Evolutionary conservation across 2,329 filamentous ascomycete genomes (phyloP), one percentile per base, ranked within the genome.

Genomic region (Fusarium pseudoanthophilum): DNA sequence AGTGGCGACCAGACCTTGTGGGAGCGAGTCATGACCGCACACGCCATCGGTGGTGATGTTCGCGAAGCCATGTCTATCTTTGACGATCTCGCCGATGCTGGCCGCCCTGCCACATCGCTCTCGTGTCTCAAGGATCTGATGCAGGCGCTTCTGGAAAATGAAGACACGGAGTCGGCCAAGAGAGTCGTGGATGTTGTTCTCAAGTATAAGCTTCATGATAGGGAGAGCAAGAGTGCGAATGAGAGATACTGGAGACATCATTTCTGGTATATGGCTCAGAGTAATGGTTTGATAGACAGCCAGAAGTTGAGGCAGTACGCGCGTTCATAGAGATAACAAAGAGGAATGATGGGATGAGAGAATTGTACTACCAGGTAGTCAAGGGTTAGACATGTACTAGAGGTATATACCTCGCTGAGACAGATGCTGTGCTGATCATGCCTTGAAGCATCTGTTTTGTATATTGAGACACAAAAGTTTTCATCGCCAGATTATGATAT

Each of bases 1-100:
- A 70, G 79, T 53, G 82, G 82, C 60, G 92, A 94, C 79, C 85
- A 86, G 69, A 86, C 91, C 20, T 90, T 95, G 75, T 94, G 91
- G 87, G 92, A 93, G 80, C 87, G 91, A 60, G 85, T 92, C 69
- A 87, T 95, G 71, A 88, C 90, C 77, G 92, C 91, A 3, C 93
- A 92, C 79, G 88, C 91, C 13, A 73, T 81, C 18, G 81, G 83
- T 15, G 87, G 88, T 51, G 85, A 91, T 65, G 81, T 86, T 0
- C 79, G 79, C 39, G 83, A 80, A 37, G 89, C 89, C 4, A 82
- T 89, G 75, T 78, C 78, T 53, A 81, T 89, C 43, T 88, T 89
- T 72, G 80, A 84, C 57, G 81, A 83, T 68, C 81, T 89, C 36
- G 78, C 76, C 24, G 78, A 82, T 60, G 77, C 77, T 11, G 78